phyloP scores from a whole-genome alignment of 805 yeast genomes.

The Yarrowia sp. region DNA sequence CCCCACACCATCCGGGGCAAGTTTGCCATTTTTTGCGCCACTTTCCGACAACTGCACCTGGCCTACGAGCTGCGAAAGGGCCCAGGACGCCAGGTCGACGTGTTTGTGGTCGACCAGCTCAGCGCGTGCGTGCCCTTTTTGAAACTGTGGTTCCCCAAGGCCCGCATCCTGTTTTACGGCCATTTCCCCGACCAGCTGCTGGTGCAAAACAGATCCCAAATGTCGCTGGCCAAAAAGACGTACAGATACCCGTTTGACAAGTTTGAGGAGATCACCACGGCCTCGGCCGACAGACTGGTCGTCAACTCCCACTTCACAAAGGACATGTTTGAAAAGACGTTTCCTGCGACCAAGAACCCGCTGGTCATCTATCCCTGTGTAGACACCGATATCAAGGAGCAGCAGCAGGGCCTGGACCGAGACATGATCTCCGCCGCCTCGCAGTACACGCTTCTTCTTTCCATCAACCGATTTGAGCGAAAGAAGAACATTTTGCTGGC shows the following conservation, averaged over 20 bases:
- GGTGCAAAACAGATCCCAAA: constrained; percentile 56
- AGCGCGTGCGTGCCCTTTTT: constrained; percentile 83
- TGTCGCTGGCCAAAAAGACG: constrained; percentile 60
- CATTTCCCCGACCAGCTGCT: constrained; percentile 93
- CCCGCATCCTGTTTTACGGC: constrained; percentile 82
- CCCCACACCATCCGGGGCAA: constrained; percentile 74
- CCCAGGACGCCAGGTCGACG: constrained; percentile 62
- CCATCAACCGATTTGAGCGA: constrained; percentile 87
- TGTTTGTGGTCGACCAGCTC: constrained; percentile 85
- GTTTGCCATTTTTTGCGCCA: constrained; percentile 82
- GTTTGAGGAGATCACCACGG: constrained; percentile 82
- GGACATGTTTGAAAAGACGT: constrained; percentile 69
- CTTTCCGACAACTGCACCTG: constrained; percentile 78
- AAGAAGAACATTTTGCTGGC: constrained; percentile 86
- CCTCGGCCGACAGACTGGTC: constrained; percentile 75
- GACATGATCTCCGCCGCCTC: constrained; percentile 41
- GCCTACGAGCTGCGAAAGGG: constrained; percentile 57
- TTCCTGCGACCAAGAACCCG: constrained; percentile 55
- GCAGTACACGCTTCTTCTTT: constrained; percentile 58
- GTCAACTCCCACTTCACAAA: constrained; percentile 90
- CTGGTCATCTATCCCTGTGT: constrained; percentile 83
- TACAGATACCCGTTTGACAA: constrained; percentile 85
- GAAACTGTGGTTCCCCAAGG: constrained; percentile 47
- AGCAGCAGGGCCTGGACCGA: constrained; percentile 36
- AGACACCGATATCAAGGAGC: constrained; percentile 49